A percentile compares a stretch with the other conserved stretches of the same genome.
phyloP scores from a whole-genome alignment of 2,329 filamentous ascomycete genomes.

The Exserohilum rostratum region DNA sequence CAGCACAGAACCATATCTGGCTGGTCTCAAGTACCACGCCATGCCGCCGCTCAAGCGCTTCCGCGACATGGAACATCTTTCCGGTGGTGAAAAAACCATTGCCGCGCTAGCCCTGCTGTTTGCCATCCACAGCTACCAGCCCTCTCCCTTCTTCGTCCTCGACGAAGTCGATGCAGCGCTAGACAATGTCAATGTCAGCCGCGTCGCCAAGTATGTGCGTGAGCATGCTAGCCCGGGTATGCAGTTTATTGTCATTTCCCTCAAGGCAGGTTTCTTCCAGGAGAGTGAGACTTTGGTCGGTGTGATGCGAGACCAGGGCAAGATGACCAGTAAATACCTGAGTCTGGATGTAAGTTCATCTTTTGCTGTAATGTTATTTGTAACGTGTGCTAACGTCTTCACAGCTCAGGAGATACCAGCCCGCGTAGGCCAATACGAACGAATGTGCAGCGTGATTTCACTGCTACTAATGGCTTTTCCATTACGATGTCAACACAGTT shows the following conservation, averaged over 20 bases:
- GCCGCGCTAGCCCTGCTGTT: slow-evolving; percentile 95
- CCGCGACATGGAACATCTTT: slow-evolving; percentile 98
- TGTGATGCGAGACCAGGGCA: slow-evolving; percentile 91
- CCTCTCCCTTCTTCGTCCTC: slow-evolving; percentile 94
- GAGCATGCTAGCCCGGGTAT: slow-evolving; percentile 95
- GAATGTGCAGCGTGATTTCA: background rate
- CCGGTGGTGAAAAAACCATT: slow-evolving; percentile 98
- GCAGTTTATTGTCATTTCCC: slow-evolving; percentile 98
- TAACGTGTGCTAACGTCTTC: slow-evolving; percentile 1
- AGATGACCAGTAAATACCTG: slow-evolving; percentile 88
- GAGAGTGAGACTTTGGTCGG: slow-evolving; percentile 95
- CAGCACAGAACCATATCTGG: slow-evolving; percentile 93
- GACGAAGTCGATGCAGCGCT: slow-evolving; percentile 97
- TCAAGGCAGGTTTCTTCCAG: slow-evolving; percentile 96
- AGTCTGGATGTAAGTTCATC: slow-evolving; percentile 84
- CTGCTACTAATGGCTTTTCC: background rate
- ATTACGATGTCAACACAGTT: background rate
- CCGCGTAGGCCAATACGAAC: background rate
- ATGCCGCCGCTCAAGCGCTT: slow-evolving; percentile 99
- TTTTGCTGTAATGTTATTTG: background rate
- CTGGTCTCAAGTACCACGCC: slow-evolving; percentile 96
- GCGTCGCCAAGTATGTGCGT: slow-evolving; percentile 94
- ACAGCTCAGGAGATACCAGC: slow-evolving; percentile 15
- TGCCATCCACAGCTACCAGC: slow-evolving; percentile 95
- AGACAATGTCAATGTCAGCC: slow-evolving; percentile 96